Percentiles rank a stretch among this genome's conserved stretches.
These are phyloP conservation scores for Giardia muris DNA, from an alignment of 208 protist genomes.

Conservation along the genomic window DNA sequence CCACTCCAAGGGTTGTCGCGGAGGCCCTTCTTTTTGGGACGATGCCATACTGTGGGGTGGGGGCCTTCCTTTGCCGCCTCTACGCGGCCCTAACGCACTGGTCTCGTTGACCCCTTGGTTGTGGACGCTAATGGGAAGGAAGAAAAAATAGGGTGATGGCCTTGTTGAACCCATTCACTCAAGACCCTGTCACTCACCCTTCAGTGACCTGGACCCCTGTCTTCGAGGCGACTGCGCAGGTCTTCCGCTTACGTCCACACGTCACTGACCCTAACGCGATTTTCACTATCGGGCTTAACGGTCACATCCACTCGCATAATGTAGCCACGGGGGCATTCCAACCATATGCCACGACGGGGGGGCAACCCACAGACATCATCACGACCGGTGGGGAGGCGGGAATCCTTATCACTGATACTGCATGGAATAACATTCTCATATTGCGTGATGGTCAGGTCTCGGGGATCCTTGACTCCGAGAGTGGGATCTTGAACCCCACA, in stretches of 20 bases:
- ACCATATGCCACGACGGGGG: not conserved
- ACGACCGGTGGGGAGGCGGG: not conserved
- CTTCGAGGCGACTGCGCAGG: not conserved
- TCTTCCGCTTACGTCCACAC: not conserved
- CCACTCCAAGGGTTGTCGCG: too few relatives aligned
- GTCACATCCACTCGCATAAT: not conserved
- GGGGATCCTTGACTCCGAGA: not conserved
- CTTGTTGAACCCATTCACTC: slow-evolving; percentile 18
- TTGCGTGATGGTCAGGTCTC: not conserved
- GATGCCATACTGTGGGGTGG: too few relatives aligned
- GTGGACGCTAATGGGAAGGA: too few relatives aligned
- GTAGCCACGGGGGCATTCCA: not conserved
- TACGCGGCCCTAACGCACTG: too few relatives aligned
- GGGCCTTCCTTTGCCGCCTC: too few relatives aligned
- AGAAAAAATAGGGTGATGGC: too few relatives aligned
- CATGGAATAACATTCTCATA: slow-evolving; percentile 11
- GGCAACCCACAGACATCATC: slow-evolving; percentile 18
- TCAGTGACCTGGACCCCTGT: not conserved
- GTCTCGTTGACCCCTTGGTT: too few relatives aligned
- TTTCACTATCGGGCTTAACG: not conserved
- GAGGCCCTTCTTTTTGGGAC: too few relatives aligned
- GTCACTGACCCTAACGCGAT: not conserved
- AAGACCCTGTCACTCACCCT: slow-evolving; percentile 22
- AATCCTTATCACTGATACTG: not conserved
- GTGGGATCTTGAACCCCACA: not conserved